phyloP scores from a whole-genome alignment of 169 alveolate species.

The Eimeria mitis region DNA sequence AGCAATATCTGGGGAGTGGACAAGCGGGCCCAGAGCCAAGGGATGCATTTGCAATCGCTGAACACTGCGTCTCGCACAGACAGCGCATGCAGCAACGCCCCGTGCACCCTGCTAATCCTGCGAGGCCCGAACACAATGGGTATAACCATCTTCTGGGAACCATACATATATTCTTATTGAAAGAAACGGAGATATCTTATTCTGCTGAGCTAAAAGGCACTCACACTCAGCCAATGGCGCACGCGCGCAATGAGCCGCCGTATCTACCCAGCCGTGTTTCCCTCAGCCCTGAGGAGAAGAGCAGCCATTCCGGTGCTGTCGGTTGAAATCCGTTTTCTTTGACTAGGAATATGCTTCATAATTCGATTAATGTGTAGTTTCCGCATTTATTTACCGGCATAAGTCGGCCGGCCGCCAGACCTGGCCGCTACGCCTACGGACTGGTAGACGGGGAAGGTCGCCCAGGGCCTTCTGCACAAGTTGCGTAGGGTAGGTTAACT shows the following conservation, averaged over 20 bases:
- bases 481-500: background rate
- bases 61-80: constrained; percentile 12
- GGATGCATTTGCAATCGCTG: background rate
- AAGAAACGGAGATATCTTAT: background rate
- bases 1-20: background rate
- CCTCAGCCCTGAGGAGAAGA: constrained; percentile 6
- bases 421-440: background rate
- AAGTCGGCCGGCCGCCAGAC: background rate
- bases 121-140: background rate
- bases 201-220: background rate
- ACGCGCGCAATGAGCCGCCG: constrained; percentile 6
- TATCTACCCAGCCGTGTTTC: background rate
- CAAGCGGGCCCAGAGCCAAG: background rate
- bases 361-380: background rate
- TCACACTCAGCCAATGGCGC: background rate
- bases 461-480: background rate
- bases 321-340: background rate
- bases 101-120: constrained; percentile 2
- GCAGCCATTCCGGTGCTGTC: background rate
- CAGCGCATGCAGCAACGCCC: constrained; percentile 23
- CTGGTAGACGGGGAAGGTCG: background rate
- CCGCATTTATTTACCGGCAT: background rate
- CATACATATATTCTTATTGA: background rate
- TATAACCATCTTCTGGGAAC: background rate
- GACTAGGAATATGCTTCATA: background rate